These are phyloP conservation scores for Aphelidium insulamus DNA, from an alignment of 371 early-diverging fungal species.

Conservation along the genomic window DNA sequence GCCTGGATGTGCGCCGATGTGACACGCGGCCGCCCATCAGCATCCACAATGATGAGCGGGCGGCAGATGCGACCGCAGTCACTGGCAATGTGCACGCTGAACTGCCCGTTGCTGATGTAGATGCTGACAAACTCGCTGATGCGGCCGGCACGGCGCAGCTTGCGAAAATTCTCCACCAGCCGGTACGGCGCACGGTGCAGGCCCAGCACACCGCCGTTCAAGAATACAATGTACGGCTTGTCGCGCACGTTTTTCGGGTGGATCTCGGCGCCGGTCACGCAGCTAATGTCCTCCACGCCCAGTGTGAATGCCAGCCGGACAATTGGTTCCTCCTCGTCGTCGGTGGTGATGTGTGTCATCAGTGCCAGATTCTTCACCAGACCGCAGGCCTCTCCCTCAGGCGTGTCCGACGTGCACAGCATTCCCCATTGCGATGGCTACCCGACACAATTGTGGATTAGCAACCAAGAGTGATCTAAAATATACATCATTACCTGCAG, in stretches of 20 bases:
- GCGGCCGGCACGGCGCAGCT: conserved; percentile 60
- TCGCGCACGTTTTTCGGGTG: no score
- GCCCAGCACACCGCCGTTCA: conserved; percentile 85
- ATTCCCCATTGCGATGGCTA: conserved; percentile 96
- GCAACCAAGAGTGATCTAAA: conserved; percentile 1
- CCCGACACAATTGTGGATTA: no score
- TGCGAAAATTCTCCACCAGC: conserved; percentile 64
- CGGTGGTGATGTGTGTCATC: conserved; percentile 97
- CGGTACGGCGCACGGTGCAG: conserved; percentile 48
- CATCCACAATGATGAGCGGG: conserved; percentile 92
- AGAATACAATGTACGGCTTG: conserved; percentile 53
- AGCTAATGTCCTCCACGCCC: conserved; percentile 71
- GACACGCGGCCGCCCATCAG: conserved; percentile 45
- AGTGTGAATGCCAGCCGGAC: conserved; percentile 49
- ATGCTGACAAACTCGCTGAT: conserved; percentile 86
- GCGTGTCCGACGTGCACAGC: conserved; percentile 98
- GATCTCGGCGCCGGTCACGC: conserved; percentile 59
- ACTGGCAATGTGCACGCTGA: conserved; percentile 77
- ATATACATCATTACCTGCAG: conserved; percentile 33
- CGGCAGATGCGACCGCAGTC: conserved; percentile 97
- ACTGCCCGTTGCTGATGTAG: conserved; percentile 60
- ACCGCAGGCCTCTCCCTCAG: conserved; percentile 99
- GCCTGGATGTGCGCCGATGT: conserved; percentile 43
- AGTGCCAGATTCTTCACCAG: conserved; percentile 97
- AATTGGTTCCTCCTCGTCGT: conserved; percentile 62